Evolutionary conservation across 768 basidiomycete species (phyloP).

Genomic region (Leccinum disarticulatum): DNA sequence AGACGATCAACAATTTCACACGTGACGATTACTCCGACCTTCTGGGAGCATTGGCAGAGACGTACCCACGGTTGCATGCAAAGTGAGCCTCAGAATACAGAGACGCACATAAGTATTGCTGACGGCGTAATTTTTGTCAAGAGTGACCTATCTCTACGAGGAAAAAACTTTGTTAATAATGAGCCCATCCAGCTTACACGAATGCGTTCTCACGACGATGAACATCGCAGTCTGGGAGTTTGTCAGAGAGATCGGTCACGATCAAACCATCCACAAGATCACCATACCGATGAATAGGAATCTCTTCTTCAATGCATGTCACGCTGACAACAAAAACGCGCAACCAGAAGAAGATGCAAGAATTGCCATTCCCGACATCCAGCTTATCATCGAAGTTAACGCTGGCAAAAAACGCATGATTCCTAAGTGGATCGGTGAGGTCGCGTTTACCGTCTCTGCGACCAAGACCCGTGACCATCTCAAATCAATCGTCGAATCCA

Average conservation of each 20-base stretch:
- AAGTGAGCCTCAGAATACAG: background rate
- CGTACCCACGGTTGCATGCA: background rate
- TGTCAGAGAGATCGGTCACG: background rate
- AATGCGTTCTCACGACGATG: background rate
- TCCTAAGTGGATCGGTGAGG: background rate
- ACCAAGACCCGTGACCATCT: background rate
- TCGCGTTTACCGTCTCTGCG: background rate
- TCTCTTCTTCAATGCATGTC: too few relatives aligned
- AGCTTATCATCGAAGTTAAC: background rate
- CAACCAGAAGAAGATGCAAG: background rate
- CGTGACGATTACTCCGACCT: background rate
- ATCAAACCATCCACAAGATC: background rate
- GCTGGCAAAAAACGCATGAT: background rate
- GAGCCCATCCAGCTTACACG: background rate
- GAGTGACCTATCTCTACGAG: background rate
- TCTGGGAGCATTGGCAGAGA: background rate
- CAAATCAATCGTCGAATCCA: background rate
- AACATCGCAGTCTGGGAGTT: background rate
- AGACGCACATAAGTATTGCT: too few relatives aligned
- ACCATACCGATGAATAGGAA: background rate
- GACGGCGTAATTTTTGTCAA: background rate
- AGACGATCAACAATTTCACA: background rate
- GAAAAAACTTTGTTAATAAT: background rate
- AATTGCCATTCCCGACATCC: background rate
- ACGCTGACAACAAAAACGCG: background rate